Base-by-base conservation (phyloP, 2,329 filamentous ascomycete genomes). In the Aaosphaeria arxii region DNA sequence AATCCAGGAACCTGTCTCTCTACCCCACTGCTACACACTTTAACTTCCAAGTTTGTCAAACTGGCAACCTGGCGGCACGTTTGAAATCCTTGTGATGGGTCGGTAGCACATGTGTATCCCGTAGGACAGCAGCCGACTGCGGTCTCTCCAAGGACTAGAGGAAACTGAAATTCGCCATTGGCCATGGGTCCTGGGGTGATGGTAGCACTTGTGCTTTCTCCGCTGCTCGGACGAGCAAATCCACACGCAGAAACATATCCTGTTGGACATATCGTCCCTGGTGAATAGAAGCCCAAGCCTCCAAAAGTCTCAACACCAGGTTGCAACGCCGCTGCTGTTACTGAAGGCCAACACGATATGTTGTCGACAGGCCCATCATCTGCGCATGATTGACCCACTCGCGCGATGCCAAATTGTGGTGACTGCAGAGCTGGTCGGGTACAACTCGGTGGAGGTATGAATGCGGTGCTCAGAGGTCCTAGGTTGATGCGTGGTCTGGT, bases 221-320 rank as follows among this genome's bases (percentile, higher is more conserved):
- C 13, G 47, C 51, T 4, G 47, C 44, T 11, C 51, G 17, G 17
- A 24, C 17, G 17, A 24, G 17, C 2, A 24, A 24, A 47, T 13
- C 50, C 49, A 42, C 56, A 61, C 9, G 56, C 56, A 17, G 46
- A 55, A 7, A 45, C 42, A 31, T 59, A 58, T 4, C 55, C 56
- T 4, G 43, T 48, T 3, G 56, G 58, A 44, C 56, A 61, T 38
- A 47, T 41, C 11, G 58, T 6, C 3, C 56, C 58, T 11, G 58
- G 58, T 7, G 55, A 58, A 44, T 61, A 61, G 49, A 57, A 58
- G 6, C 58, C 58, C 31, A 58, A 36, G 6, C 53, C 53, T 5
- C 36, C 45, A n/a, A 51, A 11, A 49, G 47, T 7, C 43, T 28
- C 29, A 46, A 24, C 17, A 24, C 17, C 17, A 24, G 17, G 17